Evolutionary conservation across 2,329 filamentous ascomycete genomes (phyloP), one percentile per base, ranked within the genome.

Genomic region (Colletotrichum sp.): DNA sequence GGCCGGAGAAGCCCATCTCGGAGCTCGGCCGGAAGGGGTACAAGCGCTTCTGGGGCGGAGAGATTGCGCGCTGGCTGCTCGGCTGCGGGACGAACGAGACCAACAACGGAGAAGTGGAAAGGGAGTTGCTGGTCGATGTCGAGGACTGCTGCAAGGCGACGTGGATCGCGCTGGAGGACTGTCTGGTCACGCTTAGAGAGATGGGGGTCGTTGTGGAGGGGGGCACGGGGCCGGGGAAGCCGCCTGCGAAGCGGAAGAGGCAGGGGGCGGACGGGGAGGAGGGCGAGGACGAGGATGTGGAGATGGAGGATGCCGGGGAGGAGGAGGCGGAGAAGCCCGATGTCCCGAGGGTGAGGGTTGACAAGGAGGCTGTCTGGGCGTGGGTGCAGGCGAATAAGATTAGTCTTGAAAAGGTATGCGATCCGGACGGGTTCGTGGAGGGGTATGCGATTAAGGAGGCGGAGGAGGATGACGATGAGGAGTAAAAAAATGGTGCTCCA

Each of bases 1-100:
- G 97, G 0, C 97, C 97, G 0, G 97, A 99, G 86, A 97, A 98
- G 83, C 97, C 96, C 12, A 93, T 99, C 60, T 97, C 94, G 24
- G 94, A 96, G 77, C 90, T 98, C 64, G 96, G 96, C 2, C 91
- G 92, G 79, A 94, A 92, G 81, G 95, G 95, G 5, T 99, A 99
- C 85, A 90, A 90, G 79, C 90, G 94, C 8, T 98, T 94, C 85
- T 99, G 96, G 96, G 93, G 93, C 2, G 93, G 94, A 58, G 95
- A 97, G 79, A 93, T 98, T 77, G 93, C 93, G 8, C 89, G 95
- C n/a, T 94, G 90, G 89, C 79, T 93, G 9, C 82, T 93, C 10
- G 80, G 81, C 28, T 76, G 74, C 58, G 43, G 64, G 24, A 65
- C 78, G 7, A 73, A 69, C 16, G 43, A 21, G 43, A 13, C n/a